Evolutionary conservation across 2,329 filamentous ascomycete species (phyloP), one percentile per base, ranked within the genome.

Genomic region (Clarireedia homoeocarpa): DNA sequence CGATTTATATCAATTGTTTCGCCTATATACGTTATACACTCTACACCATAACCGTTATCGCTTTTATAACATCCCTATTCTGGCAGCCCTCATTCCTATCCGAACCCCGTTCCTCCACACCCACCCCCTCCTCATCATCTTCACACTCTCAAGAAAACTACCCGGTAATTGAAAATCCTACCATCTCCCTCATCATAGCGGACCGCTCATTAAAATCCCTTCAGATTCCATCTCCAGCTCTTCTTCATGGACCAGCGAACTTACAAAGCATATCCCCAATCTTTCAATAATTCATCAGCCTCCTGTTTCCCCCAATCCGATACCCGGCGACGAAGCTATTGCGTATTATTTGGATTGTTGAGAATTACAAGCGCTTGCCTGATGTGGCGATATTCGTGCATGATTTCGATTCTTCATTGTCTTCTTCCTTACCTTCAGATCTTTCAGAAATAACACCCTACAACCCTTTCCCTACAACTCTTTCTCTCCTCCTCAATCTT

Each of bases 51-150:
- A 50, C 38, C 17, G 20, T 38, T 2, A 20, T 49, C 34, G 45
- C 45, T 5, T 54, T 54, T 7, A 54, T 54, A 14, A 42, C 26
- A 50, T 54, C 52, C 17, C 26, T 53, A 17, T n/a, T 48, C 30
- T 53, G 26, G 39, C 27, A 20, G 44, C 38, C 20, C 24, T 38
- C 4, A 15, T 49, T 34, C 26, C 45, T 5, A 49, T 54, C 14
- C 48, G 48, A 17, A 42, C 17, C 40, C 34, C 52, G 30, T 40
- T 39, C 24, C 34, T 46, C 42, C 12, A 53, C 27, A 20, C 23
- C 36, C 30, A 34, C 51, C 14, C 26, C 30, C 38, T 30, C 30
- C 23, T 53, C 51, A 26, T n/a, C 51, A 20, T 4, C n/a, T 23
- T 9, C n/a, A 44, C n/a, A 44, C 27, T 10, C 6, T 4, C 40